phyloP scores from a whole-genome alignment of 306 rosid genomes.

The Pueraria montana region DNA sequence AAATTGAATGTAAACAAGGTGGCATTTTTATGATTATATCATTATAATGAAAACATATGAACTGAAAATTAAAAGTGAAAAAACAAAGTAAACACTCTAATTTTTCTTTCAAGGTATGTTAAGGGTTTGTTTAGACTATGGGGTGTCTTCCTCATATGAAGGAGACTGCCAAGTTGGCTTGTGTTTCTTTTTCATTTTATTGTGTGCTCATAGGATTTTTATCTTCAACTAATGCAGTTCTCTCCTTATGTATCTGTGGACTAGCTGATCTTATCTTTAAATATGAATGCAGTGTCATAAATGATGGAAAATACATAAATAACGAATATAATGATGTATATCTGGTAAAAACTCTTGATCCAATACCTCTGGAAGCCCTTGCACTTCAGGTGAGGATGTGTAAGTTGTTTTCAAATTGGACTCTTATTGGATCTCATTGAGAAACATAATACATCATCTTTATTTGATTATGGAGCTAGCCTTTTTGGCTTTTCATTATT shows the following conservation, averaged over 20 bases:
- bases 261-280: conserved; percentile 46
- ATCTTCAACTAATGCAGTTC: conserved; percentile 19
- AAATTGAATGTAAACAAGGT: too few relatives aligned
- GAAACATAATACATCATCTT: conserved; percentile 11
- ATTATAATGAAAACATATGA: too few relatives aligned
- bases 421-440: conserved; percentile 29
- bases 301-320: conserved; percentile 80
- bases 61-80: too few relatives aligned
- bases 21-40: too few relatives aligned
- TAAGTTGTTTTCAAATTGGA: conserved; percentile 32
- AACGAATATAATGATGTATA: conserved; percentile 91
- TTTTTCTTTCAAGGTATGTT: too few relatives aligned
- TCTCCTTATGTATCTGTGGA: conserved; percentile 37
- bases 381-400: conserved; percentile 87
- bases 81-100: too few relatives aligned
- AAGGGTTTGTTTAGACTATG: too few relatives aligned
- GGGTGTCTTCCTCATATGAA: too few relatives aligned
- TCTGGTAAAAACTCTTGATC: conserved; percentile 86
- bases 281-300: conserved; percentile 73
- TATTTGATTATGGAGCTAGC: conserved; percentile 29
- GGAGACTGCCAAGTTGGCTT: too few relatives aligned
- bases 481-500: conserved; percentile 22
- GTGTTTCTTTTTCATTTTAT: too few relatives aligned
- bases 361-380: conserved; percentile 91
- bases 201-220: too few relatives aligned